These are phyloP conservation scores for Tetracladium setigerum DNA, from an alignment of 495 filamentous ascomycete species.

Conservation along the genomic window DNA sequence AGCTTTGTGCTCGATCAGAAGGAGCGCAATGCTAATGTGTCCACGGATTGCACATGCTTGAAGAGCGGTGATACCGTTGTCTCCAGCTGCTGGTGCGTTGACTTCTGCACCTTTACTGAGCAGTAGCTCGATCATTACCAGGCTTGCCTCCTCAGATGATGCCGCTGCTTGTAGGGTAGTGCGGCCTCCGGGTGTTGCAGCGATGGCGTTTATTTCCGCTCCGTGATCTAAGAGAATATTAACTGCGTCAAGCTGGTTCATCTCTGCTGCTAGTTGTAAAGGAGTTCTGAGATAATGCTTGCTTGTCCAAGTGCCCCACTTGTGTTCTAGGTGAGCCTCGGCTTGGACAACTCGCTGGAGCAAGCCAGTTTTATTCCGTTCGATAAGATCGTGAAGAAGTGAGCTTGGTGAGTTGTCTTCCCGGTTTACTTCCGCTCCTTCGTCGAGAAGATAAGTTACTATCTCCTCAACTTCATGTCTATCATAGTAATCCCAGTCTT, in stretches of 20 bases:
- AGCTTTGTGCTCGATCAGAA: conserved; percentile 26
- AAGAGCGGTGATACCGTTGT: conserved; percentile 18
- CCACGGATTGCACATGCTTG: conserved; percentile 8
- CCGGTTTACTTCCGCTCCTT: conserved; percentile 6
- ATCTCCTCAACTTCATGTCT: not conserved
- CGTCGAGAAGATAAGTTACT: conserved; percentile 1
- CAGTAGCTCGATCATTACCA: conserved; percentile 20
- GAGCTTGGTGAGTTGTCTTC: conserved; percentile 2
- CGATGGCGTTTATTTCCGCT: not conserved
- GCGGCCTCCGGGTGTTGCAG: too few species aligned
- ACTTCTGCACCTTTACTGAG: conserved; percentile 23
- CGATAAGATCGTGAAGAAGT: conserved; percentile 4
- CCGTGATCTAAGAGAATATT: conserved; percentile 30
- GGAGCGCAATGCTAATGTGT: conserved; percentile 18
- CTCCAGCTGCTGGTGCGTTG: conserved; percentile 19
- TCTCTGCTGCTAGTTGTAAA: conserved; percentile 33
- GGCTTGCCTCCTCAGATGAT: conserved; percentile 14
- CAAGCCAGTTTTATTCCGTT: conserved; percentile 2
- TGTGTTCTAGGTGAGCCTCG: conserved; percentile 3
- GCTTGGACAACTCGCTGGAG: conserved; percentile 7
- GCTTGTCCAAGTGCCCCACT: conserved; percentile 4
- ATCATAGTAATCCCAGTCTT: not conserved
- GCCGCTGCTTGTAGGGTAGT: conserved; percentile 11
- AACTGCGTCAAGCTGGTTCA: conserved; percentile 37
- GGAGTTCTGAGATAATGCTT: conserved; percentile 22